Conservation (phyloP, 306 rosid species). For the Biancaea sappan region DNA sequence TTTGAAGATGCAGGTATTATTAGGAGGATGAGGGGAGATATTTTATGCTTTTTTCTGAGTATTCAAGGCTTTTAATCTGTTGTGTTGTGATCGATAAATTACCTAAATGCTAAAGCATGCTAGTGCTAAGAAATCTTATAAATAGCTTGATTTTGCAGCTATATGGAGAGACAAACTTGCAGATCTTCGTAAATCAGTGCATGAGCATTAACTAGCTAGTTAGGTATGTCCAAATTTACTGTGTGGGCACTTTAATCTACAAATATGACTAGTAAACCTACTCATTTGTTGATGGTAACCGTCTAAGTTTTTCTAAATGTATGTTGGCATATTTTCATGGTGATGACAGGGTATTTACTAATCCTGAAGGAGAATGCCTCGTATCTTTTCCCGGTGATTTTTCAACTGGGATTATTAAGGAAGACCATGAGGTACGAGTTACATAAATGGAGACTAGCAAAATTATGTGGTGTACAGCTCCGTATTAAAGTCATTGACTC, state of each 20-base stretch:
- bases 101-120: conserved; percentile 16
- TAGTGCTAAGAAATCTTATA: conserved; percentile 27
- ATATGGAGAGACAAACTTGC: conserved; percentile 78
- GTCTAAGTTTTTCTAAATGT: conserved; percentile 23
- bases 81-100: conserved; percentile 16
- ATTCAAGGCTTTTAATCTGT: background rate
- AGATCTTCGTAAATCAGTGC: conserved; percentile 65
- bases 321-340: conserved; percentile 31
- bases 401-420: conserved; percentile 36
- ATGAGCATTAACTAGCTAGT: conserved; percentile 47
- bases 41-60: background rate
- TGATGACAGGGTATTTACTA: conserved; percentile 35
- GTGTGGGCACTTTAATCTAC: background rate
- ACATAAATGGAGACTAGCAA: conserved; percentile 34
- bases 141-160: conserved; percentile 61
- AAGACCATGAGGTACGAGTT: conserved; percentile 26
- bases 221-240: conserved; percentile 38
- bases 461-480: conserved; percentile 48
- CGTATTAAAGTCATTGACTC: conserved; percentile 33
- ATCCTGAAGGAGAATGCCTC: conserved; percentile 40
- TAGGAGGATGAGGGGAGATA: background rate
- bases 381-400: conserved; percentile 40
- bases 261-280: background rate
- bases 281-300: background rate
- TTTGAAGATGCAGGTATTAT: conserved; percentile 82